phyloP scores from a whole-genome alignment of 805 yeast genomes.

The Yarrowia sp. region DNA sequence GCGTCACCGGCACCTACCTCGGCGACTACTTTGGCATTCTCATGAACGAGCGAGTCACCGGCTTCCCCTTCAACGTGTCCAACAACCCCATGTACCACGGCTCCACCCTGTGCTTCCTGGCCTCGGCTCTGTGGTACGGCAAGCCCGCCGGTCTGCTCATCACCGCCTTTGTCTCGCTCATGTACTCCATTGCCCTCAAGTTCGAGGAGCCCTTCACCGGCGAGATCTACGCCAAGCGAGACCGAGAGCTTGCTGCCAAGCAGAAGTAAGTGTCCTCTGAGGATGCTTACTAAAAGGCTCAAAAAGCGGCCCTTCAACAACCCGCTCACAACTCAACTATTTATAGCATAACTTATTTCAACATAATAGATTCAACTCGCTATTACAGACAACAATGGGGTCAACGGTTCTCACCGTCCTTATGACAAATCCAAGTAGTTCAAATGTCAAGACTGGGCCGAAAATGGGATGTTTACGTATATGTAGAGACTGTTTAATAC shows the following conservation, averaged over 20 bases:
- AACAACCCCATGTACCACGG: conserved; percentile 98
- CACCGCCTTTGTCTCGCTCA: conserved; percentile 71
- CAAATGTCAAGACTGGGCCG: too few relatives aligned
- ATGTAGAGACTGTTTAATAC: too few relatives aligned
- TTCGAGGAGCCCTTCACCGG: conserved; percentile 98
- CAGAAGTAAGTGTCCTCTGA: conserved; percentile 43
- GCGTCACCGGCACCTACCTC: conserved; percentile 93
- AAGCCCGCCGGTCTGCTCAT: conserved; percentile 88
- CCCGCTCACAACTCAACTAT: conserved; percentile 27
- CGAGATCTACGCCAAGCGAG: conserved; percentile 80
- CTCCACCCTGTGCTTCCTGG: conserved; percentile 85
- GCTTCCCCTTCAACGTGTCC: conserved; percentile 89
- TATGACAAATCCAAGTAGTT: too few relatives aligned
- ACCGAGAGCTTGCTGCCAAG: conserved; percentile 51
- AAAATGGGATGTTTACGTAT: too few relatives aligned
- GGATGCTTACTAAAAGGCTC: background rate
- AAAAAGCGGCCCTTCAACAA: conserved; percentile 8
- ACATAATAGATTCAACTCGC: conserved; percentile 39
- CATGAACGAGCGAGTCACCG: conserved; percentile 86
- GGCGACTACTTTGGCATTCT: conserved; percentile 98
- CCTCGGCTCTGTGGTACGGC: conserved; percentile 85
- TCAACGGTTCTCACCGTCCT: too few relatives aligned
- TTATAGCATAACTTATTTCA: conserved; percentile 39
- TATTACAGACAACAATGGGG: conserved; percentile 10
- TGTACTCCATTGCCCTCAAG: conserved; percentile 82